Evolutionary conservation across 2,329 filamentous ascomycete genomes (phyloP).

Genomic region (Dactylonectria estremocensis): DNA sequence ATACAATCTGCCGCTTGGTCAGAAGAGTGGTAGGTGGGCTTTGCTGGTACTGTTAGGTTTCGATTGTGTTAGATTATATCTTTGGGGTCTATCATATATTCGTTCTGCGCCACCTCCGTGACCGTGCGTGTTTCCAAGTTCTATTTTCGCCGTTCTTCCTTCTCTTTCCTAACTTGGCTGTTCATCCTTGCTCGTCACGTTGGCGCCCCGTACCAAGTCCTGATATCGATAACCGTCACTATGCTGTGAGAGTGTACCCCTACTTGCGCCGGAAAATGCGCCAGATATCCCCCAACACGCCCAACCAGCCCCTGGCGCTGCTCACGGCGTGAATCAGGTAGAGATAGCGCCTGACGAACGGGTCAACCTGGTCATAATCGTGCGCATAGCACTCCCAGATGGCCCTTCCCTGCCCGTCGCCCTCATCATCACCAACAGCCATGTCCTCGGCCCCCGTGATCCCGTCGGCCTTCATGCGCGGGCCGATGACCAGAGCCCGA

Average conservation of each 20-base stretch:
- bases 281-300: slow-evolving; percentile 56
- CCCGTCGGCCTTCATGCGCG: slow-evolving; percentile 59
- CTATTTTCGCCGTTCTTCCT: too few species aligned
- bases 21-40: too few species aligned
- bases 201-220: too few species aligned
- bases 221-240: too few species aligned
- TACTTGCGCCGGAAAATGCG: slow-evolving; percentile 44
- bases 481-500: slow-evolving; percentile 70
- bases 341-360: slow-evolving; percentile 69
- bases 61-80: too few species aligned
- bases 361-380: slow-evolving; percentile 70
- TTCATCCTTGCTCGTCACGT: background rate
- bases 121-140: too few species aligned
- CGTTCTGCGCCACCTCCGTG: too few species aligned
- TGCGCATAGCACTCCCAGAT: slow-evolving; percentile 75
- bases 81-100: too few species aligned
- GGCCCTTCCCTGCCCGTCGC: slow-evolving; percentile 58
- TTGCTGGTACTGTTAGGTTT: too few species aligned
- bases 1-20: too few species aligned
- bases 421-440: slow-evolving; percentile 52
- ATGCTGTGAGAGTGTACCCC: background rate
- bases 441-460: slow-evolving; percentile 44
- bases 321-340: slow-evolving; percentile 67
- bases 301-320: slow-evolving; percentile 67
- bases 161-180: too few species aligned